Conservation (phyloP, 2,329 filamentous ascomycete genomes). For the Pseudogymnoascus sp. region DNA sequence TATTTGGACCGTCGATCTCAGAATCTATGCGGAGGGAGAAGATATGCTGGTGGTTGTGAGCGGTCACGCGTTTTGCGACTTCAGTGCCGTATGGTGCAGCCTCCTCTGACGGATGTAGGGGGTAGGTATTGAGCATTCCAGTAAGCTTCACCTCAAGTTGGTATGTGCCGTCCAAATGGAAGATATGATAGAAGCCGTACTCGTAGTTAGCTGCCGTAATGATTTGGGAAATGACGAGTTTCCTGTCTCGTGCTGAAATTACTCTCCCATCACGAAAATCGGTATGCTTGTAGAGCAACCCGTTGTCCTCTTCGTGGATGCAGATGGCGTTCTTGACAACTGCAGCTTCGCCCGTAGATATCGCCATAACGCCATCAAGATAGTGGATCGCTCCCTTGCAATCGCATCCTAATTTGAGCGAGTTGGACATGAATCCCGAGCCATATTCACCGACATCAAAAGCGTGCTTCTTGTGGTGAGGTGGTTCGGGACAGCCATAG, state of each 20-base stretch:
- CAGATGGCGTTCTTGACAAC: conserved; percentile 92
- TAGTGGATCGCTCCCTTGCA: conserved; percentile 91
- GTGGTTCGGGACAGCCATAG: conserved; percentile 73
- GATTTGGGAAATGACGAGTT: conserved; percentile 81
- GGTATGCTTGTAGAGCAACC: conserved; percentile 88
- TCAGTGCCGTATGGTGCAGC: conserved; percentile 83
- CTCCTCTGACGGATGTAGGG: conserved; percentile 72
- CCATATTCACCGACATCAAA: conserved; percentile 78
- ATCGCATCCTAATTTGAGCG: conserved; percentile 67
- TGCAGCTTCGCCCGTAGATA: conserved; percentile 63
- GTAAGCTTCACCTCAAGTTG: conserved; percentile 89
- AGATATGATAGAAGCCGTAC: conserved; percentile 81
- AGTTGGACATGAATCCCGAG: conserved; percentile 78
- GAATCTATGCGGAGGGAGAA: conserved; percentile 86
- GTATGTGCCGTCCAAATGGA: conserved; percentile 86
- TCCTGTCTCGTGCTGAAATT: conserved; percentile 77
- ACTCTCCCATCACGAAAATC: conserved; percentile 87
- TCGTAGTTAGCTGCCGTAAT: conserved; percentile 97
- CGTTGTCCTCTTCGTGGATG: conserved; percentile 88
- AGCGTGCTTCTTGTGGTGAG: conserved; percentile 73
- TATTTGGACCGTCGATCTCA: conserved; percentile 76
- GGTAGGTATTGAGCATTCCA: conserved; percentile 86
- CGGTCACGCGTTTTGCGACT: conserved; percentile 83
- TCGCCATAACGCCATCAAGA: conserved; percentile 79
- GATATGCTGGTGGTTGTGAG: conserved; percentile 92